Evolutionary conservation across 179 eudicot genomes (phyloP).

Genomic region (Carnegiea gigantea): DNA sequence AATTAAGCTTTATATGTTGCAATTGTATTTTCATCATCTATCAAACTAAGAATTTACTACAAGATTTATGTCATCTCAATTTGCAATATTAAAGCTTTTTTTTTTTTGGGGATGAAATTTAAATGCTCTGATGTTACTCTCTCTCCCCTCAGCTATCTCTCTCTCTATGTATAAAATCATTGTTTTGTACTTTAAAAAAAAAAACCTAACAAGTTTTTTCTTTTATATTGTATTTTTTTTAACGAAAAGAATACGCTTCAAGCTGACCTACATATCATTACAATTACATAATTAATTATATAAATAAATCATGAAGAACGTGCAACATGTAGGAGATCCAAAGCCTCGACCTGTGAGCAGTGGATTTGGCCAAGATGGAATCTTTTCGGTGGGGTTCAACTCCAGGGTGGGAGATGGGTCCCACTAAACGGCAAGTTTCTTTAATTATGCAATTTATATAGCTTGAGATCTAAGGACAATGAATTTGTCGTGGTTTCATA

Average conservation of each 20-base stretch:
- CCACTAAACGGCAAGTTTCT: not conserved
- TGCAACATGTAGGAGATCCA: not conserved
- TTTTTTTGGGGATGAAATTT: no score
- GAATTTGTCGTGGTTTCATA: not conserved
- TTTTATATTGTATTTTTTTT: no score
- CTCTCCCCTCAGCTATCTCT: no score
- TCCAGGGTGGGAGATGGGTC: not conserved
- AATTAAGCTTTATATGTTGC: no score
- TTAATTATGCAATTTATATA: not conserved
- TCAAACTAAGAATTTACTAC: no score
- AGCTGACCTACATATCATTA: not conserved
- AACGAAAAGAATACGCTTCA: not conserved
- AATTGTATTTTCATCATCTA: no score
- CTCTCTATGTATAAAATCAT: no score
- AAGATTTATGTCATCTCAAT: no score
- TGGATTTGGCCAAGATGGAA: not conserved
- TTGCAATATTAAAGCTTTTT: no score
- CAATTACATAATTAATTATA: not conserved
- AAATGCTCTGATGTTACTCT: no score
- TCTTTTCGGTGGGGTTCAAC: not conserved
- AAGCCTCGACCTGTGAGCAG: not conserved
- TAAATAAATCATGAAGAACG: not conserved
- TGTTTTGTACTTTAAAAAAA: no score
- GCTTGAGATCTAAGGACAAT: slow-evolving; percentile 3
- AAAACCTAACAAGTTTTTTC: not conserved